Evolutionary conservation across 2,329 filamentous ascomycete species (phyloP), one percentile per base, ranked within the genome.

Genomic region (Mollisiaceae sp.): DNA sequence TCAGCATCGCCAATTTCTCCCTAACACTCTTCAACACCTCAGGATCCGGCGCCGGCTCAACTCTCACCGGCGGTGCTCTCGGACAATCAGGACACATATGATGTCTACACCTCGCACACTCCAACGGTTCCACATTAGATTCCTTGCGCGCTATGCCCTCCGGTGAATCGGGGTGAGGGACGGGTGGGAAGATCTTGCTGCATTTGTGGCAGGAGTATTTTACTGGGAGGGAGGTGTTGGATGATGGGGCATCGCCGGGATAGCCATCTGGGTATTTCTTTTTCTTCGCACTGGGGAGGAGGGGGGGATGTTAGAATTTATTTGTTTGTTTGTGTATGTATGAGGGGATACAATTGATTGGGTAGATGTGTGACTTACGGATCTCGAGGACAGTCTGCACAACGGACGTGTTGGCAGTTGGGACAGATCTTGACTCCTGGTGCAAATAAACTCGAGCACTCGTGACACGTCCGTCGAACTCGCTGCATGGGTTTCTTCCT

Each of bases 331-430:
- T n/a, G n/a, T n/a, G n/a, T n/a, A n/a, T n/a, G n/a, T n/a, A n/a
- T n/a, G n/a, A n/a, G n/a, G n/a, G n/a, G n/a, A n/a, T n/a, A n/a
- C n/a, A n/a, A n/a, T n/a, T n/a, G n/a, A n/a, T n/a, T 4, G 9
- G 3, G 8, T 18, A 5, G 39, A 32, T 12, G 18, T 64, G 60
- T 27, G 52, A 88, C 90, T 77, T 85, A 93, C 84, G 92, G 92
- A 73, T 93, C 89, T 72, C 92, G 84, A 35, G 91, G 92, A 77
- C 93, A 96, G 75, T 90, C 90, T 45, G 88, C 91, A 81, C 93
- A 97, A 62, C 92, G 88, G 60, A 83, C 77, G 77, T 97, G 93
- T 35, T 82, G 80, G 77, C 93, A 97, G 45, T 82, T 82, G 8
- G 82, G 78, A 76, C 93, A 41, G 75, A 85, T 79, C 66, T 89